Evolutionary conservation across 208 protist genomes (phyloP), one percentile per base, ranked within the genome.

Genomic region (Trypanosoma avium): DNA sequence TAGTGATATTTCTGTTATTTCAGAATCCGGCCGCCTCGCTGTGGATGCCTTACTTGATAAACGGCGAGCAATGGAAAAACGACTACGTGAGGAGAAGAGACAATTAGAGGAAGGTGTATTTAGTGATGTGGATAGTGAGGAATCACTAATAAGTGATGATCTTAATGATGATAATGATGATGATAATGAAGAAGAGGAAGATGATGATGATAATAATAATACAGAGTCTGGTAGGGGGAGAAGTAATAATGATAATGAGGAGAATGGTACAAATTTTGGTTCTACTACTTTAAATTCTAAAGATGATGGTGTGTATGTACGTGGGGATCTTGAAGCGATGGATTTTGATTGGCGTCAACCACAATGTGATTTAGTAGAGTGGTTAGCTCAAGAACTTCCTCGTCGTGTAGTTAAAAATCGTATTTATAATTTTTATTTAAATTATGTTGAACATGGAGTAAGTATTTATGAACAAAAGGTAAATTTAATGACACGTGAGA

Each of bases 381-480:
- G 92, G 88, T 82, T 97, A n/a, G 79, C 86, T 6, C 88, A 97
- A 70, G 88, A 94, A 59, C 73, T 93, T 46, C 88, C 88, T 19
- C 84, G 88, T 26, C 84, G 81, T 19, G 84, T 90, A 22, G 81
- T 94, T 21, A 97, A 95, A 54, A 94, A 94, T 53, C 84, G 88
- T 57, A 94, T 97, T 59, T 95, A 92, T 68, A 92, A 93, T 73
- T 95, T 97, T 64, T 94, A 92, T 73, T 69, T 86, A 60, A 97
- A 97, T 79, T 97, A 92, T 70, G 75, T 88, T 38, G 84, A 93
- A 49, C 74, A 84, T 61, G 81, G 75, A 32, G 73, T 83, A n/a
- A 79, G 75, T 35, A 78, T 95, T 29, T 97, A 97, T 63, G 85
- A 93, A 67, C 73, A 83, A 52, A 81, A 83, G 45, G 81, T 97